Evolutionary conservation across 768 basidiomycete species (phyloP), one percentile per base, ranked within the genome.

Genomic region (Crepidotus variabilis): DNA sequence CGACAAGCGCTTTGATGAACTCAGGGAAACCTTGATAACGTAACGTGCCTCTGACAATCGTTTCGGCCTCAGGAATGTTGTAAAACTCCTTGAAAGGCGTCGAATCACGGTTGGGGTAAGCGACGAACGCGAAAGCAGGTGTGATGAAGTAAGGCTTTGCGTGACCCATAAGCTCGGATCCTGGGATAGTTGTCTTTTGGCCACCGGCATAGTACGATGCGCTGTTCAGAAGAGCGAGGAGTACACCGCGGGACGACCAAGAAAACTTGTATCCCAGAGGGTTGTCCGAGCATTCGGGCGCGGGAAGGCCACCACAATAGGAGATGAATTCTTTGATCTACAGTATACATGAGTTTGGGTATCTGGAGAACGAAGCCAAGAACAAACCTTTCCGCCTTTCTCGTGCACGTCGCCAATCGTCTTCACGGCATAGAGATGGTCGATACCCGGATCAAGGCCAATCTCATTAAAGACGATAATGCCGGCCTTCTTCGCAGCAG

Each of bases 241-340:
- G 87, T 46, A 95, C 94, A 51, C 95, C 96, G 20, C 94, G 89
- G 7, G 94, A 91, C 6, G 94, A 96, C 97, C 97, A 98, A 35
- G 94, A 97, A 77, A 99, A 98, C 72, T 98, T 98, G 85, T 98
- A 99, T 10, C 96, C 96, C 55, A 98, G 87, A 2, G 97, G 94
- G 77, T 98, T 99, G 66, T 87, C 86, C 3, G 93, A 84, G 67
- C 88, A 88, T 64, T 92, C 88, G 6, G 94, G 92, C 0, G 94
- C 92, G 49, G 95, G 94, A 49, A 98, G 88, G 57, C 96, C 96
- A 67, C 95, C 94, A 61, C 96, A 98, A 82, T 93, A 97, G 0
- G 92, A 94, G 54, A 89, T 74, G 83, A 98, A 98, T 62, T 90
- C 77, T 67, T 91, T 94, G 73, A 96, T 78, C 90, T 92, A 59